These are phyloP conservation scores for Basipetospora chlamydospora DNA, from an alignment of 2,329 filamentous ascomycete species.

Conservation along the genomic window DNA sequence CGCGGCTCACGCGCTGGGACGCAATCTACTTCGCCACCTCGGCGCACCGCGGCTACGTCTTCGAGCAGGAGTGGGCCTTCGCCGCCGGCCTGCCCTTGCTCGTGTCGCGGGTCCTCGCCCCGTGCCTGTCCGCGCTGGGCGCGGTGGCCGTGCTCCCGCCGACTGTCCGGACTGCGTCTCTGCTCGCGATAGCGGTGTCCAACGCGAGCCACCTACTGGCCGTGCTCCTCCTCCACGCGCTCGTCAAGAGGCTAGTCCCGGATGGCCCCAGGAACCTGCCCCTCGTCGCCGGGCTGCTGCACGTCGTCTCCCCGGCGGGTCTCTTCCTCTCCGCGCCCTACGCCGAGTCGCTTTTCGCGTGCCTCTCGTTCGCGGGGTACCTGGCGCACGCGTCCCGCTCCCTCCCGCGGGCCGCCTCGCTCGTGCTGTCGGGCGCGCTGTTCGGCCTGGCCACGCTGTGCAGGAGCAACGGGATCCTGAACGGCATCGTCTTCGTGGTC, in stretches of 20 bases:
- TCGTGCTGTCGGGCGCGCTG: conserved; percentile 47
- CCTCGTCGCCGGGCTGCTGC: conserved; percentile 56
- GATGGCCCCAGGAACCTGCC: conserved; percentile 37
- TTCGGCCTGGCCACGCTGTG: conserved; percentile 63
- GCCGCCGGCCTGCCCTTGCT: conserved; percentile 33
- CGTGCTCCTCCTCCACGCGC: conserved; percentile 53
- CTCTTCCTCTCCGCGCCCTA: conserved; percentile 83
- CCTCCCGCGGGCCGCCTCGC: conserved; percentile 15
- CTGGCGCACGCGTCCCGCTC: conserved; percentile 24
- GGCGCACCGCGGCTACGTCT: conserved; percentile 49
- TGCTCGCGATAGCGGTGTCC: conserved; percentile 52
- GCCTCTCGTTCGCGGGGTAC: conserved; percentile 61
- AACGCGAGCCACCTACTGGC: conserved; percentile 66
- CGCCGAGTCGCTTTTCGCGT: conserved; percentile 64
- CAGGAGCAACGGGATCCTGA: conserved; percentile 76
- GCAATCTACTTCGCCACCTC: conserved; percentile 58
- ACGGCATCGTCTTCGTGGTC: conserved; percentile 55
- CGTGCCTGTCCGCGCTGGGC: conserved; percentile 6
- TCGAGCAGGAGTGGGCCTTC: conserved; percentile 82
- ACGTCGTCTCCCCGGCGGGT: conserved; percentile 76
- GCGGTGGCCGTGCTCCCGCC: neutral
- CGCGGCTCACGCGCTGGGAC: conserved; percentile 63
- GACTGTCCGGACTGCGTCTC: conserved; percentile 6
- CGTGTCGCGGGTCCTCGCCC: conserved; percentile 14
- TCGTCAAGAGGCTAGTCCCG: conserved; percentile 42